phyloP scores from a whole-genome alignment of 1,284 basidiomycete species.

The Cutaneotrichosporon sp. region DNA sequence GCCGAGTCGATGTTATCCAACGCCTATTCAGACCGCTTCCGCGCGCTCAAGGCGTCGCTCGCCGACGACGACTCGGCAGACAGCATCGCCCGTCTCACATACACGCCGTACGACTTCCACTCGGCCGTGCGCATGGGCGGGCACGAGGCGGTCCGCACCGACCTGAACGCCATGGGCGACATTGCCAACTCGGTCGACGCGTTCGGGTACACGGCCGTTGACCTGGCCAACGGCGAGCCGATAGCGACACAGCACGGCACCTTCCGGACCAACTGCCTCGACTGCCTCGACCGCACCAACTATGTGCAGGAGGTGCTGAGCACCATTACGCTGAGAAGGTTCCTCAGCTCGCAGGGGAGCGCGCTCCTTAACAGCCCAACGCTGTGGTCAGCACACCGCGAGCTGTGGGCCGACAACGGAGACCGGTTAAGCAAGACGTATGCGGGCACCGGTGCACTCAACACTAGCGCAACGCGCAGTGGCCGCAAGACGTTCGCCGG shows the following conservation, averaged over 20 bases:
- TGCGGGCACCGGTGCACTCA: constrained; percentile 93
- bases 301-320: constrained; percentile 93
- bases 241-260: constrained; percentile 84
- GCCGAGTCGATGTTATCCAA: constrained; percentile 82
- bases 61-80: constrained; percentile 57
- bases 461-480: constrained; percentile 90
- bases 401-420: constrained; percentile 96
- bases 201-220: constrained; percentile 83
- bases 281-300: constrained; percentile 97
- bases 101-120: constrained; percentile 96
- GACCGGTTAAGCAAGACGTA: constrained; percentile 87
- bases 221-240: constrained; percentile 64
- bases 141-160: constrained; percentile 79
- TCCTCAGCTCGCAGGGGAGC: constrained; percentile 45
- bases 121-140: constrained; percentile 74
- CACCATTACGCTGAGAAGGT: constrained; percentile 65
- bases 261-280: constrained; percentile 93
- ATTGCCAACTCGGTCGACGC: constrained; percentile 69
- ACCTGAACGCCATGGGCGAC: constrained; percentile 69
- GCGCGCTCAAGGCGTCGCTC: constrained; percentile 35
- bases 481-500: constrained; percentile 93
- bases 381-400: constrained; percentile 84
- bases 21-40: constrained; percentile 78
- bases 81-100: constrained; percentile 42
- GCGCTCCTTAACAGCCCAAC: constrained; percentile 45